These are phyloP conservation scores for Diplodia scrobiculata DNA, from an alignment of 2,329 filamentous ascomycete genomes.

Conservation along the genomic window DNA sequence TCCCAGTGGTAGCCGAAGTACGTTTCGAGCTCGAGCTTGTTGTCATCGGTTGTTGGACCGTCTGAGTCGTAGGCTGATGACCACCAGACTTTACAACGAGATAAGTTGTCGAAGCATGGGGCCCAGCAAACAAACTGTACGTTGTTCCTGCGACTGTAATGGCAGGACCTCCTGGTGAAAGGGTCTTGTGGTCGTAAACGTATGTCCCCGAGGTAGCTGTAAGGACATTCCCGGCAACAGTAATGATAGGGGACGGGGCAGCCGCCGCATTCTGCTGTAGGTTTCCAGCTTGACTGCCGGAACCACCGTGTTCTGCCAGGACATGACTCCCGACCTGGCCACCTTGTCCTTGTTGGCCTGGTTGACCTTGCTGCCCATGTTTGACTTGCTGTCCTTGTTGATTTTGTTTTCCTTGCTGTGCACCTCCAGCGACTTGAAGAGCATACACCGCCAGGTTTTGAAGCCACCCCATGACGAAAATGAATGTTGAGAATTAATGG, in stretches of 20 bases:
- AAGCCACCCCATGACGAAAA: neutral
- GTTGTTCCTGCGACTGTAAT: constrained; percentile 11
- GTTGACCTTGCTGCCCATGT: too few relatives aligned
- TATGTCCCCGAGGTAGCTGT: neutral
- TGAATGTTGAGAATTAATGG: neutral
- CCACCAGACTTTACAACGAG: constrained; percentile 4
- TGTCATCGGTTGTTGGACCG: neutral
- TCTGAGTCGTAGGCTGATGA: neutral
- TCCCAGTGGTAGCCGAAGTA: neutral
- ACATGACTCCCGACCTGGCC: neutral
- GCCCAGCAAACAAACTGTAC: neutral
- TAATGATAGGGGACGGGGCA: neutral
- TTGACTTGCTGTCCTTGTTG: too few relatives aligned
- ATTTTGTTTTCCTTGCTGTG: neutral
- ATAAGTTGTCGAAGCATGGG: constrained; percentile 8
- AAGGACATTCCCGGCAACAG: neutral
- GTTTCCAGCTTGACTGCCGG: neutral
- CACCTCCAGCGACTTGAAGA: neutral
- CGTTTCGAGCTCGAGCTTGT: neutral
- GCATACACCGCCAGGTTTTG: neutral
- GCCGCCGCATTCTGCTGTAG: neutral
- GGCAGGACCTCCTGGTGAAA: neutral
- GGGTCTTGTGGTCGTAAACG: neutral
- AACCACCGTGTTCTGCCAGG: neutral
- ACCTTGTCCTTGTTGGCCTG: neutral